Evolutionary conservation across 83 land plant genomes (phyloP).

Genomic region (Picea engelmannii): DNA sequence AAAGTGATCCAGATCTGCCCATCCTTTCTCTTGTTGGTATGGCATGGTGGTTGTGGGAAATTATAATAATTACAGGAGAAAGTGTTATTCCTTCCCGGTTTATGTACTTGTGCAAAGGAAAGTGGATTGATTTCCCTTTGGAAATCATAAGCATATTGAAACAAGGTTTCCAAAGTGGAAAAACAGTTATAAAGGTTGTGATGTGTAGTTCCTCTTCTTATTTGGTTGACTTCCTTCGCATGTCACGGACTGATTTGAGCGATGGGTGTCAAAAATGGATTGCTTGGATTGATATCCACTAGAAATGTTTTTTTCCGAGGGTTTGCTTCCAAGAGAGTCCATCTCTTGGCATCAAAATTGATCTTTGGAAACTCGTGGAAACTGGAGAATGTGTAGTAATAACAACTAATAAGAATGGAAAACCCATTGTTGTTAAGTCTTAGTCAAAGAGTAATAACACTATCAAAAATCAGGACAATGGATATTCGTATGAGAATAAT

Average conservation of each 20-base stretch:
- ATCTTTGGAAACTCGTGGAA: not conserved
- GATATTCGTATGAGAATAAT: too few species aligned
- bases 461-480: too few species aligned
- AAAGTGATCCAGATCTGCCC: too few species aligned
- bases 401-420: not conserved
- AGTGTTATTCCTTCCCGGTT: constrained; percentile 44
- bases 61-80: constrained; percentile 38
- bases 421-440: constrained; percentile 4
- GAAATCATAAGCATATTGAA: too few species aligned
- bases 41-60: constrained; percentile 16
- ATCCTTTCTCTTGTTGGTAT: not conserved
- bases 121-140: constrained; percentile 49
- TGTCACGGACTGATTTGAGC: too few species aligned
- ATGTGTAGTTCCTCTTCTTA: constrained; percentile 15
- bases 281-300: constrained; percentile 72
- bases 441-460: constrained; percentile 3
- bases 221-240: too few species aligned
- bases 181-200: constrained; percentile 31
- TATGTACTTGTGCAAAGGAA: constrained; percentile 39
- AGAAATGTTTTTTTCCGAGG: too few species aligned
- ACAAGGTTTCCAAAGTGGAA: constrained; percentile 26
- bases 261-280: constrained; percentile 39
- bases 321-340: not conserved
- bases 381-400: not conserved
- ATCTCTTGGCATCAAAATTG: constrained; percentile 4